Evolutionary conservation across 179 eudicot genomes (phyloP).

Genomic region (Actinidia polygama): DNA sequence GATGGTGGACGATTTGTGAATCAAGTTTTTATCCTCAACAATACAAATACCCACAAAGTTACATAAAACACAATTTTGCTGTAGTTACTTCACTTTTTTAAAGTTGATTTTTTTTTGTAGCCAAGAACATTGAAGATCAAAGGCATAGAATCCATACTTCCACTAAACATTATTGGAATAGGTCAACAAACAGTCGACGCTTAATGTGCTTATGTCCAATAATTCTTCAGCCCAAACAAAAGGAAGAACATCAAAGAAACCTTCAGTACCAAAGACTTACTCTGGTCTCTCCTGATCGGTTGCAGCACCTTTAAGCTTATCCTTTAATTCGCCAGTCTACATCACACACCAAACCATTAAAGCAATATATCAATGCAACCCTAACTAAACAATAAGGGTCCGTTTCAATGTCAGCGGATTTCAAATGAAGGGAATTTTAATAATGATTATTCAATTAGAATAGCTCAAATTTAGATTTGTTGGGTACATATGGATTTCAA

Average conservation of each 20-base stretch:
- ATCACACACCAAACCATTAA: constrained; percentile 17
- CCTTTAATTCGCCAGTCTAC: constrained; percentile 70
- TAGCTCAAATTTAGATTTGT: too few relatives aligned
- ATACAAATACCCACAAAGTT: neutral
- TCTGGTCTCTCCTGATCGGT: neutral
- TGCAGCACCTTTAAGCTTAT: constrained; percentile 56
- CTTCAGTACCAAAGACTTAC: neutral
- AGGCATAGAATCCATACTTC: neutral
- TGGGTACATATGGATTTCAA: too few relatives aligned
- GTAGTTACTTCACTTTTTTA: neutral
- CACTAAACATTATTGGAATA: neutral
- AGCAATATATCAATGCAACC: neutral
- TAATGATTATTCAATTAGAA: too few relatives aligned
- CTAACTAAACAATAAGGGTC: too few relatives aligned
- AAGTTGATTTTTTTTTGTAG: neutral
- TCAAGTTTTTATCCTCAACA: neutral
- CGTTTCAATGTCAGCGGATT: too few relatives aligned
- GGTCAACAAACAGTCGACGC: neutral
- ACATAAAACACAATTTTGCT: neutral
- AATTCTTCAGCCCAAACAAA: neutral
- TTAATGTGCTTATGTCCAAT: neutral
- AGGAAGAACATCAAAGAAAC: neutral
- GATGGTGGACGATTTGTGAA: neutral
- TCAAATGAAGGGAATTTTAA: too few relatives aligned
- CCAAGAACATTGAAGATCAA: neutral